Evolutionary conservation across 2,329 filamentous ascomycete species (phyloP), one percentile per base, ranked within the genome.

Genomic region (Metarhizium anisopliae): DNA sequence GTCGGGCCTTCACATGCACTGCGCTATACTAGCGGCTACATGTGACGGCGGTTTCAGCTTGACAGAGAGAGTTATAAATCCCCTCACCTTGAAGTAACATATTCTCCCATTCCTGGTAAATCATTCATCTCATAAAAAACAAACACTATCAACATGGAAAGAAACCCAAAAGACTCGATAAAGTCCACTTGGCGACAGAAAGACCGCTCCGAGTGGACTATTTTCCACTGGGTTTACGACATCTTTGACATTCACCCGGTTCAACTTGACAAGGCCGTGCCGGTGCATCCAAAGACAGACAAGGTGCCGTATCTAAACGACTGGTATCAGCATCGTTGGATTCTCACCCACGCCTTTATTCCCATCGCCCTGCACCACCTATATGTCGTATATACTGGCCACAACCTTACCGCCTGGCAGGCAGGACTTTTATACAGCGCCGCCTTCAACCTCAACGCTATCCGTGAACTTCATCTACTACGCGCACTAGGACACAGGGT

Each of bases 181-280:
- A 57, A 55, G 49, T 55, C 53, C 35, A 57, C 56, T n/a, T 57
- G 56, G 56, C 52, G 52, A 2, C 42, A 25, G 2, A 57, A 57
- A 36, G 50, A 55, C 20, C 56, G 56, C 35, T 57, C 56, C 8
- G 56, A 57, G 29, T 57, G 56, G 56, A 45, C 35, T 20, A 32
- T 52, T 40, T 52, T 51, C 30, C 56, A 57, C 56, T 55, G 56
- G 56, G 35, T 50, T 32, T 57, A 52, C 52, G 56, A 57, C 14
- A 45, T 57, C 45, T 55, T 57, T 8, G 6, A 45, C 25, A 8
- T 57, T n/a, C 56, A 57, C 25, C 56, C 49, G 6, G 40, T 11
- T 35, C 30, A 57, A 30, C 11, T 57, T 6, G n/a, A 57, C 25
- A 57, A 50, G 47, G 11, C 18, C 25, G 50, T 55, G 14, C 56